phyloP scores from a whole-genome alignment of 768 basidiomycete genomes.

The Suillus subaureus region DNA sequence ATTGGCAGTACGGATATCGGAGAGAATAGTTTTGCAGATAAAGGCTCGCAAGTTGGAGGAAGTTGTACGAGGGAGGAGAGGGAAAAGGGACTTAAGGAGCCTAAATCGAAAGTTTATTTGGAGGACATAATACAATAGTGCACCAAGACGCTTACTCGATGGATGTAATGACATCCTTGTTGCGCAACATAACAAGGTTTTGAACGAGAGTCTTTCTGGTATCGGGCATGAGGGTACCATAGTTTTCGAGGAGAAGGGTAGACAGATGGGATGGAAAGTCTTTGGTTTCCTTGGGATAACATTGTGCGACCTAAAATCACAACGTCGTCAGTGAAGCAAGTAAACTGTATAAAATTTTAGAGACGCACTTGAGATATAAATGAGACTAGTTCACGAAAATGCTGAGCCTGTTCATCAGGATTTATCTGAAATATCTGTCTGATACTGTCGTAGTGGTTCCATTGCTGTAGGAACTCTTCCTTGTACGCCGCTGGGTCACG shows the following conservation, averaged over 20 bases:
- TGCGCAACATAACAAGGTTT: constrained; percentile 90
- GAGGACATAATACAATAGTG: constrained; percentile 4
- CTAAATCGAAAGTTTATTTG: constrained; percentile 42
- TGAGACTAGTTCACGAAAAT: constrained; percentile 84
- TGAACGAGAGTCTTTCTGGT: constrained; percentile 84
- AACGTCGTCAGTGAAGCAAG: background rate
- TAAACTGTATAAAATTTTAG: background rate
- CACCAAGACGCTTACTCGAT: constrained; percentile 67
- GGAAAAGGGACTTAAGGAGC: constrained; percentile 88
- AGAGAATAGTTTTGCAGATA: constrained; percentile 91
- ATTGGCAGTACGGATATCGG: constrained; percentile 92
- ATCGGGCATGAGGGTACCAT: constrained; percentile 74
- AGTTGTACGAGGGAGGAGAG: constrained; percentile 91
- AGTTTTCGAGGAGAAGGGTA: constrained; percentile 75
- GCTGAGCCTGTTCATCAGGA: constrained; percentile 82
- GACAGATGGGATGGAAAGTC: constrained; percentile 84
- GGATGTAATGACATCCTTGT: constrained; percentile 90
- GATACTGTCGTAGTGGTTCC: constrained; percentile 90
- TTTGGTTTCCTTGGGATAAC: constrained; percentile 90
- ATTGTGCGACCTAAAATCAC: constrained; percentile 70
- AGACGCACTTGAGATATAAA: constrained; percentile 82
- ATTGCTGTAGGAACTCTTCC: constrained; percentile 96
- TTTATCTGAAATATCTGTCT: constrained; percentile 82
- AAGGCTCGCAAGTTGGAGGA: constrained; percentile 81
- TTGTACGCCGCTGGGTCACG: constrained; percentile 87